A percentile compares a stretch with the other conserved stretches of the same genome.
Evolutionary conservation across 495 filamentous ascomycete species (phyloP).

Genomic region (Tuber indicum): DNA sequence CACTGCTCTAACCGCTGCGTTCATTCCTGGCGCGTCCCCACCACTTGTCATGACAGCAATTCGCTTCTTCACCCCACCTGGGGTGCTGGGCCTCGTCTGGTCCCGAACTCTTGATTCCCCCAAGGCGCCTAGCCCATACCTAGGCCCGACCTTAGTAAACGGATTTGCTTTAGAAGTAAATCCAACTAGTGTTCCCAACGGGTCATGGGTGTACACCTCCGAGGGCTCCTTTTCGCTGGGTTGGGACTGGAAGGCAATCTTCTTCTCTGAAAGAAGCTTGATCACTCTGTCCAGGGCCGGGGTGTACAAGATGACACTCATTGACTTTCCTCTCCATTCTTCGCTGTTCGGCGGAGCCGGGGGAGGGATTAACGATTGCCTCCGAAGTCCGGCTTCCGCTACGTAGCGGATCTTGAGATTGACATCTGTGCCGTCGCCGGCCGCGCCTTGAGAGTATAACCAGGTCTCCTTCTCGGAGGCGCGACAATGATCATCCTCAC

Average conservation of each 20-base stretch:
- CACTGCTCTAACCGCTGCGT: slow-evolving; percentile 85
- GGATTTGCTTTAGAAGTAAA: slow-evolving; percentile 40
- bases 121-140: background rate
- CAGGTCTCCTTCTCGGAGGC: slow-evolving; percentile 42
- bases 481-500: slow-evolving; percentile 38
- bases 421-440: slow-evolving; percentile 26
- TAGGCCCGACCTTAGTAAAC: slow-evolving; percentile 25
- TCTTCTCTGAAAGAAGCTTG: slow-evolving; percentile 28
- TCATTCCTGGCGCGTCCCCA: slow-evolving; percentile 98
- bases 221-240: slow-evolving; percentile 34
- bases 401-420: slow-evolving; percentile 39
- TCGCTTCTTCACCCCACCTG: slow-evolving; percentile 54
- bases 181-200: slow-evolving; percentile 40
- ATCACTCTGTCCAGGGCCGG: slow-evolving; percentile 16
- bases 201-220: slow-evolving; percentile 40
- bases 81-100: slow-evolving; percentile 23
- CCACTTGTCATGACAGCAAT: slow-evolving; percentile 96
- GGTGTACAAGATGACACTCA: slow-evolving; percentile 39
- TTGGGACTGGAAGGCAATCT: slow-evolving; percentile 30
- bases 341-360: slow-evolving; percentile 6
- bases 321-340: slow-evolving; percentile 33
- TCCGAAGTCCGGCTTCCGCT: slow-evolving; percentile 19
- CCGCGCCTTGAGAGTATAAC: slow-evolving; percentile 32
- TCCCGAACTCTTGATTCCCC: slow-evolving; percentile 24
- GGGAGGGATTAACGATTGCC: slow-evolving; percentile 9